These are phyloP conservation scores for Candida anutae DNA, from an alignment of 1,139 yeast genomes.

Conservation along the genomic window DNA sequence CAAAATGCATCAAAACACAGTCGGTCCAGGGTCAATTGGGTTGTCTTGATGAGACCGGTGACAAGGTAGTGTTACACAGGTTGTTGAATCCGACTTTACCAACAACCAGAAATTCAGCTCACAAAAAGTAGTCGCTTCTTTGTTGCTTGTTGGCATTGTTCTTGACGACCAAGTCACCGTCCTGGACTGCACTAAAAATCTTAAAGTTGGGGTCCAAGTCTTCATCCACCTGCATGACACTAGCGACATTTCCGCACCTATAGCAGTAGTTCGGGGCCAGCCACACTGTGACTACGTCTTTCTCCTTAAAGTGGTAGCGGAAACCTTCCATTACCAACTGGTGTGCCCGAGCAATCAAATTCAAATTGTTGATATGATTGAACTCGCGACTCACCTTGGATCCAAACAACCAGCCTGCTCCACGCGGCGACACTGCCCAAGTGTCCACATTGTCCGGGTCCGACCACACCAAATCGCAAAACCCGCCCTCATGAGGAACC, in stretches of 20 bases:
- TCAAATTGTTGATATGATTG: constrained; percentile 83
- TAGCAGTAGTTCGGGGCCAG: constrained; percentile 97
- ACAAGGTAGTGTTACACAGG: no score
- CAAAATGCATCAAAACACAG: no score
- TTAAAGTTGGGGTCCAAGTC: constrained; percentile 82
- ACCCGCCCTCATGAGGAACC: constrained; percentile 98
- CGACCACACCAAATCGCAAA: constrained; percentile 95
- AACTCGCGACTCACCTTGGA: constrained; percentile 88
- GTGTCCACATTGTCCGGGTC: constrained; percentile 97
- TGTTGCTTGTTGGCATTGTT: constrained; percentile 65
- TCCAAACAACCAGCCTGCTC: constrained; percentile 98
- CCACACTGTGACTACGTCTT: constrained; percentile 96
- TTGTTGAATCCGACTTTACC: no score
- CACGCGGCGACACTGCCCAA: constrained; percentile 98
- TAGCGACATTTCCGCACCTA: constrained; percentile 96
- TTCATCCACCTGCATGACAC: constrained; percentile 93
- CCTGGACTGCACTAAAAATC: constrained; percentile 94
- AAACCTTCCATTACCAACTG: constrained; percentile 98
- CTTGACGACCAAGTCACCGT: constrained; percentile 58
- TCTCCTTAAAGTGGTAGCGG: constrained; percentile 88
- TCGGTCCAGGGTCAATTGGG: no score
- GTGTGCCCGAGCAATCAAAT: constrained; percentile 91
- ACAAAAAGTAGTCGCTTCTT: constrained; percentile 76
- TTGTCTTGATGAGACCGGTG: no score
- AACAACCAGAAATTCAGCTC: no score